phyloP scores from a whole-genome alignment of 164 flowering plant species.

The Chimonanthus salicifolius region DNA sequence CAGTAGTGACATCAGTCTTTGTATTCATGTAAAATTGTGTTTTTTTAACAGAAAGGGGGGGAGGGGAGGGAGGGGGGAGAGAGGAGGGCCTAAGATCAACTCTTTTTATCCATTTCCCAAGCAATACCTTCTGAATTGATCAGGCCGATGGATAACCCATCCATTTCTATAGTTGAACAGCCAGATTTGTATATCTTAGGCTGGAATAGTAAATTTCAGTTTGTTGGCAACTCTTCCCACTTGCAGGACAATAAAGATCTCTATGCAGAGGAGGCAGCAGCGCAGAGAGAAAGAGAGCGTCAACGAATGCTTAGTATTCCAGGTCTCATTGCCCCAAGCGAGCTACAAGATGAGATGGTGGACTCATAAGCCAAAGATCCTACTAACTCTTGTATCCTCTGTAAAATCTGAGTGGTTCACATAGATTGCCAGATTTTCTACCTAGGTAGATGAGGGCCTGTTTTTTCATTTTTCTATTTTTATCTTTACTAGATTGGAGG shows the following conservation, averaged over 20 bases:
- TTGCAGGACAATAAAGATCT: slow-evolving; percentile 95
- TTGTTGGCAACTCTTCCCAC: background rate
- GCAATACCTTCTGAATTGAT: too few relatives aligned
- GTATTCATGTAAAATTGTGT: too few relatives aligned
- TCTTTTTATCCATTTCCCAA: too few relatives aligned
- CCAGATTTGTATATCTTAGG: too few relatives aligned
- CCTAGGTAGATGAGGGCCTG: slow-evolving; percentile 10
- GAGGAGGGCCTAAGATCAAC: too few relatives aligned
- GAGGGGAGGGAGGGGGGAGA: too few relatives aligned
- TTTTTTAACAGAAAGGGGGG: too few relatives aligned
- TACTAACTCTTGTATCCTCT: background rate
- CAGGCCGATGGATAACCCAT: too few relatives aligned
- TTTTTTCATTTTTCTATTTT: background rate
- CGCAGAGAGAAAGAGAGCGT: slow-evolving; percentile 82
- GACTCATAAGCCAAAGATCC: slow-evolving; percentile 43
- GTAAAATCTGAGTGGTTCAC: slow-evolving; percentile 3
- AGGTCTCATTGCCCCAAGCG: slow-evolving; percentile 92
- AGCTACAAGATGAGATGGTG: slow-evolving; percentile 94
- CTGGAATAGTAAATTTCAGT: too few relatives aligned
- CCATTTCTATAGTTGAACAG: too few relatives aligned
- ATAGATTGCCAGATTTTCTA: slow-evolving; percentile 14
- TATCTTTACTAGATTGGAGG: slow-evolving; percentile 7
- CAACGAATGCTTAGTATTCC: slow-evolving; percentile 88
- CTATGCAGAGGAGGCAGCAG: slow-evolving; percentile 96
- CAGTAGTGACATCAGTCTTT: too few relatives aligned